Base-by-base conservation (phyloP, 495 filamentous ascomycete species). In the Xylaria grammica region DNA sequence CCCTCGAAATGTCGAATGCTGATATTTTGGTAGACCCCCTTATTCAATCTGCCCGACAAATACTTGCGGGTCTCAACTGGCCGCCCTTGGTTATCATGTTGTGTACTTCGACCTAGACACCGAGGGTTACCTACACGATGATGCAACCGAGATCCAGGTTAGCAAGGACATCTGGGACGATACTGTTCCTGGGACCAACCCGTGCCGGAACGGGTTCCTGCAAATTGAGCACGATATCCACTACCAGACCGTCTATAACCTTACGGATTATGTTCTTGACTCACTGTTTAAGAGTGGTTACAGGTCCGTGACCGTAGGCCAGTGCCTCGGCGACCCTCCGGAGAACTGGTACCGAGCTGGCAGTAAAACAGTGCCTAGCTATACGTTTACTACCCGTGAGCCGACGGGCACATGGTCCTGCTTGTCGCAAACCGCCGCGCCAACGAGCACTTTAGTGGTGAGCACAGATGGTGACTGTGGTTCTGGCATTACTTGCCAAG, bases 161-260 rank as follows among this genome's bases (percentile, higher is more conserved):
- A 87, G 89, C 65, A 92, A 93, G 75, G 84, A 91, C 68, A 90
- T 87, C 63, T 92, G 89, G 74, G 84, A 87, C 65, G 76, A 82
- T 2, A 81, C 82, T 20, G 75, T 91, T 32, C 79, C 78, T 27
- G 67, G 74, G 19, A 79, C 78, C 4, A 82, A 83, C 54, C 70
- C 82, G 1, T 67, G 66, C 4, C 72, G 54, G 8, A 75, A 82
- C 49, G 82, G 74, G 19, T 91, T 83, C 75, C 77, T 95, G 57
- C 80, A 87, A 62, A 92, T 95, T 69, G 86, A 86, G 40, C 92
- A 96, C 72, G 92, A 96, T 69, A 91, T 92, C 40, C 89, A 93
- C 67, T 81, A 87, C 26, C 87, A 93, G 70, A 89, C 86, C 15
- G 91, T 90, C 9, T 85, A 90, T 65, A 92, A 91, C 67, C 81